Conservation (phyloP, 2,329 filamentous ascomycete genomes). For the Trichoderma harzianum region DNA sequence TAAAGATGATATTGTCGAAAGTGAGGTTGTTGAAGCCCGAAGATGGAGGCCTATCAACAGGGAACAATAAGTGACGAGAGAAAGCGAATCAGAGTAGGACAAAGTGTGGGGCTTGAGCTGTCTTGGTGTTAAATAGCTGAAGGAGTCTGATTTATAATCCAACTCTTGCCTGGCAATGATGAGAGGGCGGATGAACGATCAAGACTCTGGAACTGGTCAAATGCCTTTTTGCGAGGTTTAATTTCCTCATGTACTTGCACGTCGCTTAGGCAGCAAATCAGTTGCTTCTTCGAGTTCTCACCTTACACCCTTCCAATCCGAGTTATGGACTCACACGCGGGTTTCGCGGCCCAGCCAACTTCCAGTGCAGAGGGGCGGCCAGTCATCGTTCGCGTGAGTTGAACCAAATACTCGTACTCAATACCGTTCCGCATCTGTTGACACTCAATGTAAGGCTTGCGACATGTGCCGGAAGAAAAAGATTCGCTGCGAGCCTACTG, state of each 20-base stretch:
- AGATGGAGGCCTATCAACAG: not conserved
- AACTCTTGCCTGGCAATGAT: not conserved
- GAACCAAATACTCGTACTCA: too few species aligned
- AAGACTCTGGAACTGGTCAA: not conserved
- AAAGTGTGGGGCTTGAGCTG: not conserved
- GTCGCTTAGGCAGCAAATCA: not conserved
- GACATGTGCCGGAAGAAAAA: slow-evolving; percentile 8
- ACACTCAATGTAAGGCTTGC: not conserved
- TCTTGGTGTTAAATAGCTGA: not conserved
- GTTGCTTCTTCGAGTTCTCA: not conserved
- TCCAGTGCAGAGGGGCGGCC: not conserved
- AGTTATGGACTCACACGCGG: not conserved
- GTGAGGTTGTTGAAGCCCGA: not conserved
- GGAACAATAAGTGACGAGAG: not conserved
- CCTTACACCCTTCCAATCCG: not conserved
- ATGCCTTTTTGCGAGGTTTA: not conserved
- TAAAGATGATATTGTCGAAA: not conserved
- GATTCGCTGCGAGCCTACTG: not conserved
- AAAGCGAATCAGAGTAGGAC: not conserved
- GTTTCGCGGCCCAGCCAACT: not conserved
- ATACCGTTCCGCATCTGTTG: not conserved
- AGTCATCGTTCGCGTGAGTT: not conserved
- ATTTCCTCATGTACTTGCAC: not conserved
- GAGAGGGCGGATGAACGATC: not conserved
- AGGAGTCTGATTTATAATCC: slow-evolving; percentile 11